Conservation (phyloP, 768 basidiomycete species). For the Rhizopogon rudus region DNA sequence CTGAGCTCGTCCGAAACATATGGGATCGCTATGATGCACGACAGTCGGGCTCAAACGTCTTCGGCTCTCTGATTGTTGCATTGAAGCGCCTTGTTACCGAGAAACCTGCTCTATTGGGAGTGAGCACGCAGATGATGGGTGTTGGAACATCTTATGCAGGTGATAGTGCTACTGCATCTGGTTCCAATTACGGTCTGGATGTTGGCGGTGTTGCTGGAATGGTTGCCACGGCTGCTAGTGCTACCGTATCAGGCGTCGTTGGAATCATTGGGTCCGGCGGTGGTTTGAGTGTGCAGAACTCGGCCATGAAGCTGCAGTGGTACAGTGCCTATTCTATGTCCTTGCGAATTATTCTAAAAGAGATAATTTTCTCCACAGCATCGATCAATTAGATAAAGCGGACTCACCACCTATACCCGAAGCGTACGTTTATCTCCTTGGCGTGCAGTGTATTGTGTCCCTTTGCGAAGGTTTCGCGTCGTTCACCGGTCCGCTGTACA, state of each 20-base stretch:
- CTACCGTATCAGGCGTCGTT: conserved; percentile 78
- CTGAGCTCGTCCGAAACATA: conserved; percentile 71
- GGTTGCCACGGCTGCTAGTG: conserved; percentile 78
- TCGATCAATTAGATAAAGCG: conserved; percentile 97
- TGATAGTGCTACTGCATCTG: conserved; percentile 13
- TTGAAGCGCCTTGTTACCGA: conserved; percentile 86
- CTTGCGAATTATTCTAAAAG: not conserved
- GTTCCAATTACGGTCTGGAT: conserved; percentile 50
- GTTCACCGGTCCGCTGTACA: conserved; percentile 74
- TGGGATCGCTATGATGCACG: conserved; percentile 73
- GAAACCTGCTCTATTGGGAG: conserved; percentile 80
- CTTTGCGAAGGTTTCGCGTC: conserved; percentile 83
- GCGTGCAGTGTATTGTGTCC: conserved; percentile 81
- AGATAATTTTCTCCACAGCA: conserved; percentile 43
- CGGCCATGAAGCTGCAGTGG: conserved; percentile 91
- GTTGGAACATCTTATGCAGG: conserved; percentile 48
- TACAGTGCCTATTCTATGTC: conserved; percentile 28
- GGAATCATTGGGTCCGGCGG: conserved; percentile 75
- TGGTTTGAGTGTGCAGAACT: conserved; percentile 68
- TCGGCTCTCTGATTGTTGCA: conserved; percentile 73
- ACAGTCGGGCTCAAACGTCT: conserved; percentile 61
- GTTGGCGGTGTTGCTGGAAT: conserved; percentile 72
- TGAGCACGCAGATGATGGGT: conserved; percentile 76
- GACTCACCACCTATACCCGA: conserved; percentile 94
- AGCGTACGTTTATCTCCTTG: conserved; percentile 88